Base-by-base conservation (phyloP, 73 alveolate genomes). In the Paramecium octaurelia region DNA sequence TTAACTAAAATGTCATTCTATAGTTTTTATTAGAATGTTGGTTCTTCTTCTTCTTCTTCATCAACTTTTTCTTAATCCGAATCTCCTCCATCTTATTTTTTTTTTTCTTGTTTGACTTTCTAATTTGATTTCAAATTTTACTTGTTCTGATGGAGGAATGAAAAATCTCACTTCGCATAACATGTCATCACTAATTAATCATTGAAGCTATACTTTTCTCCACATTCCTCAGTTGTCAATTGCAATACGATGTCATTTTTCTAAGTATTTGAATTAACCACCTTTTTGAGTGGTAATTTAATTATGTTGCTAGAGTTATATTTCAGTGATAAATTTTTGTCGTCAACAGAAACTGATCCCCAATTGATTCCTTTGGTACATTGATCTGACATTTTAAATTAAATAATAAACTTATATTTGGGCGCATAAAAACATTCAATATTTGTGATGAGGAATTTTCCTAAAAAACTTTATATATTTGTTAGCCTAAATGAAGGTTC, bases 111-210 rank as follows among this genome's bases (percentile, higher is more conserved):
- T 75, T 75, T 38, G 16, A 6, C 46, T 42, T 75, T 38, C 58
- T 38, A 75, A 11, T n/a, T 75, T 34, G n/a, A 38, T 75, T 34
- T 35, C n/a, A 75, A 38, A 34, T 20, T 34, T 71, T 71, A 71
- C 86, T 34, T 71, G 12, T 71, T 71, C 86, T 71, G 16, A 2
- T 24, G 86, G 86, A 18, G 86, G 86, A 12, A 71, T 71, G 14
- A 29, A 71, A 71, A 71, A 71, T 71, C 86, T 71, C 58, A 71
- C 86, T 71, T 71, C 86, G 31, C 86, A 71, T 20, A 71, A 34
- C 86, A 71, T 71, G 57, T 71, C 86, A 71, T 71, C 86, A 71
- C 86, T 71, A 71, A 71, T 29, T 34, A 23, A 71, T n/a, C 31
- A 71, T 71, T 71, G 40, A 7, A 29, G 27, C 27, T 71, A 34